Base-by-base conservation (phyloP, 768 basidiomycete genomes). In the Pleurotus ostreatus region DNA sequence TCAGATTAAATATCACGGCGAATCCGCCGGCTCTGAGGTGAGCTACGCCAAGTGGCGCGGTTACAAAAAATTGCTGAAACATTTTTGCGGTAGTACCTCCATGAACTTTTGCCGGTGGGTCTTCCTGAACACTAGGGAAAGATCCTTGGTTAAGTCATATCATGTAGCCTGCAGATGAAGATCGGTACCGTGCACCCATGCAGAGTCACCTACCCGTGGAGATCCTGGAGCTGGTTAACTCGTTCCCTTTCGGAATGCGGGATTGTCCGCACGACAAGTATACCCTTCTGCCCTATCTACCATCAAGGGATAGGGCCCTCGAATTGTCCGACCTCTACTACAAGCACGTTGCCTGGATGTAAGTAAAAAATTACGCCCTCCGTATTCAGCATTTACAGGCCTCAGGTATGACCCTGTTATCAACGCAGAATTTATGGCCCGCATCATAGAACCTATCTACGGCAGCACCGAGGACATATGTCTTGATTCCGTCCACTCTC, bases 11-110 rank as follows among this genome's bases (percentile, higher is more conserved):
- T 82, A 81, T 63, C 76, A 78, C 59, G 80, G 81, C 11, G 77
- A 74, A 57, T 75, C 76, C 4, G 74, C 79, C 20, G 70, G 75
- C 15, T 76, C 79, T 20, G 80, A 81, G 73, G 81, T 80, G 59
- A 51, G 68, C 61, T 22, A 20, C 34, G 26, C 15, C 6, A 37
- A 12, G 11, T 52, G n/a, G 5, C 3, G 12, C 37, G 22, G 47
- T 15, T 23, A 3, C 9, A 6, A 22, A 4, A 25, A 18, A 0
- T 41, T 2, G 12, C 20, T 47, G n/a, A 22, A 7, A 18, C 34
- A 44, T 15, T 18, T 18, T 46, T 49, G n/a, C 9, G 41, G 13
- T 55, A 75, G 75, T 76, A 74, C 57, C 69, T 77, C 34, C 69
- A 76, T 60, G 73, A 71, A 52, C 61, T 76, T 13, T 64, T 77